Evolutionary conservation across 2,329 filamentous ascomycete genomes (phyloP).

Genomic region (Colletotrichum melonis): DNA sequence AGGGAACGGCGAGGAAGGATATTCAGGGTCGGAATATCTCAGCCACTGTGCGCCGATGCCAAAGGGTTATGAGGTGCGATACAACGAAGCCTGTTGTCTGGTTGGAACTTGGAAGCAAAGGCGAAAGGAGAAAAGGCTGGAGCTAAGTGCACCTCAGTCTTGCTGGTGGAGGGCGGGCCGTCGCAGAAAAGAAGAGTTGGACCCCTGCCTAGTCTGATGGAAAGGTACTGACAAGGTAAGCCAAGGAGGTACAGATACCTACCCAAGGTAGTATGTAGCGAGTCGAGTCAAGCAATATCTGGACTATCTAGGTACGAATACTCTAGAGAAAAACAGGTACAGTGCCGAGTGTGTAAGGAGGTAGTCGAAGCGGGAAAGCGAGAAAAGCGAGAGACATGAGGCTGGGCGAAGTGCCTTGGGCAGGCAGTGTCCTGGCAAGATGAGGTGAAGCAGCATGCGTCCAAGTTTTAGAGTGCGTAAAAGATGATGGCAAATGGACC

Average conservation of each 20-base stretch:
- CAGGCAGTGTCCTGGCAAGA: not conserved
- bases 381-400: not conserved
- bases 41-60: not conserved
- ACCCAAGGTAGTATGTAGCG: too few species aligned
- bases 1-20: conserved; percentile 1
- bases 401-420: not conserved
- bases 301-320: too few species aligned
- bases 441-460: not conserved
- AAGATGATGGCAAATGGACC: not conserved
- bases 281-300: too few species aligned
- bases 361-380: not conserved
- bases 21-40: not conserved
- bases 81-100: not conserved
- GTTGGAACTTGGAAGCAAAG: not conserved
- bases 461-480: not conserved
- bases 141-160: too few species aligned
- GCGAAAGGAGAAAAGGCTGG: not conserved
- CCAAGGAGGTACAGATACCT: too few species aligned
- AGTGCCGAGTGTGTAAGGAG: too few species aligned
- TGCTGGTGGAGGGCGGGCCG: not conserved
- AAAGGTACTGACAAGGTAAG: too few species aligned
- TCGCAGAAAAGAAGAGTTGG: not conserved
- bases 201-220: not conserved
- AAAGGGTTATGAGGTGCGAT: not conserved
- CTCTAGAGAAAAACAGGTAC: too few species aligned